Evolutionary conservation across 208 protist species (phyloP).

Genomic region (Acanthamoeba lenticulata): DNA sequence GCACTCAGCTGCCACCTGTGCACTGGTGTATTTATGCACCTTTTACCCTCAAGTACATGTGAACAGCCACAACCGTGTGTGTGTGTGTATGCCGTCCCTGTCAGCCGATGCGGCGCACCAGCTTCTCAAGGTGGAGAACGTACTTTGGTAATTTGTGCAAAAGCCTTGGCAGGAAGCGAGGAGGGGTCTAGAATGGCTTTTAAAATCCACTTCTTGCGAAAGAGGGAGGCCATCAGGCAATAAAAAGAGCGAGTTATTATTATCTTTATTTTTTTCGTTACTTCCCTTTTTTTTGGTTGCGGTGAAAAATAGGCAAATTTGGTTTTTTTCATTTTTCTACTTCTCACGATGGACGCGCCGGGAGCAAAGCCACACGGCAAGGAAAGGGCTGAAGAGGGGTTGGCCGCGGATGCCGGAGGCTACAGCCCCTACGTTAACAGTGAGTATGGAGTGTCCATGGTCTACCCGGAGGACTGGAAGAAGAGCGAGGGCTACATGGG

Average conservation of each 20-base stretch:
- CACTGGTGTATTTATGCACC: background rate
- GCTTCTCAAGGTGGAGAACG: background rate
- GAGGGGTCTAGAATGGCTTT: background rate
- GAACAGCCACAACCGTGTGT: too few relatives aligned
- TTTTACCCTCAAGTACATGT: too few relatives aligned
- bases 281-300: too few relatives aligned
- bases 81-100: too few relatives aligned
- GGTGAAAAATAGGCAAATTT: too few relatives aligned
- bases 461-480: background rate
- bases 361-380: too few relatives aligned
- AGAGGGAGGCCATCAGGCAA: background rate
- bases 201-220: background rate
- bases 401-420: background rate
- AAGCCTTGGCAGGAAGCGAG: background rate
- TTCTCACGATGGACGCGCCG: too few relatives aligned
- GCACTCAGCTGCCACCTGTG: background rate
- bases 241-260: background rate
- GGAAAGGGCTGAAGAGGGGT: background rate
- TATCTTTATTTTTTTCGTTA: too few relatives aligned
- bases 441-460: background rate
- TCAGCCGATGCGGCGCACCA: background rate
- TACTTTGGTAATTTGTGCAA: background rate
- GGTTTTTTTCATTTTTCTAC: too few relatives aligned
- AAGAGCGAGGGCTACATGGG: conserved; percentile 47
- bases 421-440: conserved; percentile 24